Conservation (phyloP, 192 early-diverging fungal species). For the Lunasporangiospora selenospora region DNA sequence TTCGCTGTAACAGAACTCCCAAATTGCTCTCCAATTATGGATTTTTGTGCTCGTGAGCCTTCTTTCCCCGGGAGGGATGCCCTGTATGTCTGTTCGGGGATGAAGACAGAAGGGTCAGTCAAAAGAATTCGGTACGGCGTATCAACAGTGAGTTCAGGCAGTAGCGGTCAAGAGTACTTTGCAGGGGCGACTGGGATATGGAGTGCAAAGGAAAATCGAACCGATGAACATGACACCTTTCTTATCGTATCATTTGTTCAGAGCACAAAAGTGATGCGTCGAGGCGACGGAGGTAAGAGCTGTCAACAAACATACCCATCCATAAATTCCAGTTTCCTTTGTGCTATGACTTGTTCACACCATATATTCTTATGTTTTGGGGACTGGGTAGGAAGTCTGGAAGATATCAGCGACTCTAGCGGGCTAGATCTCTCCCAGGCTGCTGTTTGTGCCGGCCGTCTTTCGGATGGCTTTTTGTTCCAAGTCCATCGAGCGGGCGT, state of each 20-base stretch:
- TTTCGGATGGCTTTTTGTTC: slow-evolving; percentile 14
- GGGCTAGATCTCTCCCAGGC: slow-evolving; percentile 18
- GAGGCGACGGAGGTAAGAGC: slow-evolving; percentile 17
- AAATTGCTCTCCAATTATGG: slow-evolving; percentile 29
- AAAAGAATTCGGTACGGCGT: slow-evolving; percentile 27
- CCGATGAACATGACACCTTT: slow-evolving; percentile 16
- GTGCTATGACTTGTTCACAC: neutral
- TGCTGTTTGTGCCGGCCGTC: slow-evolving; percentile 22
- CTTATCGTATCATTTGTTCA: slow-evolving; percentile 32
- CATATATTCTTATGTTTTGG: neutral
- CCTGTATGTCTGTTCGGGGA: slow-evolving; percentile 29
- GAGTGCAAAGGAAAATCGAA: slow-evolving; percentile 10
- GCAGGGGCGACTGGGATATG: slow-evolving; percentile 29
- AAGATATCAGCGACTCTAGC: slow-evolving; percentile 17
- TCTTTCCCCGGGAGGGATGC: slow-evolving; percentile 25
- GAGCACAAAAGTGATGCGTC: slow-evolving; percentile 28
- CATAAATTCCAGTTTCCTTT: no score
- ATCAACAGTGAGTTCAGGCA: slow-evolving; percentile 24
- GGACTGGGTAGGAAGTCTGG: slow-evolving; percentile 22
- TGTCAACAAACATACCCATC: no score
- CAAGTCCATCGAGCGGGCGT: slow-evolving; percentile 38
- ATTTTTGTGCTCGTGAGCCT: slow-evolving; percentile 33
- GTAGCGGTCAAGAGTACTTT: slow-evolving; percentile 31
- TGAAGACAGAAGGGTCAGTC: slow-evolving; percentile 21
- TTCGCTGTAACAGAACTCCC: slow-evolving; percentile 19